Conservation (phyloP, 441 rosid species). For the Geranium incanum region DNA sequence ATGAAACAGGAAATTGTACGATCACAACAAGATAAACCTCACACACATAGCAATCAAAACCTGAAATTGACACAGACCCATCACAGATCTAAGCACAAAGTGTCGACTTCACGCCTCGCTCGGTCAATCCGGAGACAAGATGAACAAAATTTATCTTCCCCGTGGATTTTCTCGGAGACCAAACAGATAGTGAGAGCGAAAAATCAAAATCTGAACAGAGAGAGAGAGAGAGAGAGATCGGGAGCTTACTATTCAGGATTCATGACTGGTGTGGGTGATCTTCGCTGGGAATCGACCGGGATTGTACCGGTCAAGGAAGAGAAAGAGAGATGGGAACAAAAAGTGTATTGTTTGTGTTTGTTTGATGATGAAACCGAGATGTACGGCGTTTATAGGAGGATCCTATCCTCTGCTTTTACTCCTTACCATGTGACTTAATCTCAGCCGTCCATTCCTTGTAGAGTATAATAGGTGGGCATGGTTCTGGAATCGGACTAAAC, state of each 20-base stretch:
- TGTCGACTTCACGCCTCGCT: background rate
- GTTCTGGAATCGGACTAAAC: too few species aligned
- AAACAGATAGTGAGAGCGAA: background rate
- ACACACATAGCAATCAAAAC: background rate
- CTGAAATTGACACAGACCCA: background rate
- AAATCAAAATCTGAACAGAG: background rate
- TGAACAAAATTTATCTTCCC: background rate
- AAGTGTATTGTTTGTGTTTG: too few species aligned
- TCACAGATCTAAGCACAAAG: background rate
- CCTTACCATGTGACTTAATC: background rate
- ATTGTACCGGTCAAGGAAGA: background rate
- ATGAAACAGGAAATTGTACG: background rate
- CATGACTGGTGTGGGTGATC: conserved; percentile 37
- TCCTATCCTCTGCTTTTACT: background rate
- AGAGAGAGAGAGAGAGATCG: background rate
- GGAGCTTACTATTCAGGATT: conserved; percentile 83
- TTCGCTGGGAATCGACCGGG: background rate
- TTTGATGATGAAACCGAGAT: background rate
- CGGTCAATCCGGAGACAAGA: background rate
- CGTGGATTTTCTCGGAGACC: background rate
- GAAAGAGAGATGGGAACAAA: background rate
- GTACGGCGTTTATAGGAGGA: background rate
- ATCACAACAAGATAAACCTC: background rate
- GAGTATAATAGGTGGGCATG: too few species aligned
- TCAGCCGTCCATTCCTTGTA: background rate